These are phyloP conservation scores for Penicillium coffeae DNA, from an alignment of 495 filamentous ascomycete genomes.

Conservation along the genomic window DNA sequence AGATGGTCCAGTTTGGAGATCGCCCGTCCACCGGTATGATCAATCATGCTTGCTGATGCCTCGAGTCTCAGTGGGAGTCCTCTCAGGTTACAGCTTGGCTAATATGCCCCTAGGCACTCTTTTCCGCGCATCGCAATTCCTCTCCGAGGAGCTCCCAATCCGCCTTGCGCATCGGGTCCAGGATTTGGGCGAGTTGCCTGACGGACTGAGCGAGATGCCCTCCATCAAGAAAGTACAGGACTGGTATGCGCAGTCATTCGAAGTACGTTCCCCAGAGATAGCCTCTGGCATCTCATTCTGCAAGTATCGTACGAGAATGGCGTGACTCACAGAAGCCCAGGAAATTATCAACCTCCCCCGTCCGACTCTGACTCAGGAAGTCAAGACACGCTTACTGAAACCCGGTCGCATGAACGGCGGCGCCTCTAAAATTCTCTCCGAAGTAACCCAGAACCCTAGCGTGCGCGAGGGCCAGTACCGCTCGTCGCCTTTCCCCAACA, in stretches of 20 bases:
- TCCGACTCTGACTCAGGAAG: conserved; percentile 70
- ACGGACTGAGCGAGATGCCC: conserved; percentile 97
- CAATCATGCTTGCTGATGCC: neutral
- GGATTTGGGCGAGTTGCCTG: conserved; percentile 87
- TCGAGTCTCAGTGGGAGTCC: too few species aligned
- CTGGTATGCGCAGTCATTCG: conserved; percentile 99
- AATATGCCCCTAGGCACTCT: conserved; percentile 63
- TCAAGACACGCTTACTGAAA: conserved; percentile 72
- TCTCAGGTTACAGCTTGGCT: neutral
- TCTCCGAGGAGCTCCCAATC: conserved; percentile 96
- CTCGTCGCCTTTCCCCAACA: conserved; percentile 54
- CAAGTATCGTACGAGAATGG: neutral
- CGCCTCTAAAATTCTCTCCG: conserved; percentile 63
- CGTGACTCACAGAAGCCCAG: conserved; percentile 39
- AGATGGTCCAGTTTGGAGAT: conserved; percentile 99
- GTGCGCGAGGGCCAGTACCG: conserved; percentile 83
- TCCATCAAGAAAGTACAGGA: conserved; percentile 92
- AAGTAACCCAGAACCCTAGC: conserved; percentile 86
- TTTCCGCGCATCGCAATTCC: conserved; percentile 96
- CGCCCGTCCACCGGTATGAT: conserved; percentile 75
- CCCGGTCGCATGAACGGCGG: conserved; percentile 61
- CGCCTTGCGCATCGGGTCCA: conserved; percentile 93
- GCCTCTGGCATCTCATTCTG: neutral
- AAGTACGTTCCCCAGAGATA: conserved; percentile 74
- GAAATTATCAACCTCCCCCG: conserved; percentile 85